Conservation (phyloP, 306 rosid species). For the Astragalus membranaceus region DNA sequence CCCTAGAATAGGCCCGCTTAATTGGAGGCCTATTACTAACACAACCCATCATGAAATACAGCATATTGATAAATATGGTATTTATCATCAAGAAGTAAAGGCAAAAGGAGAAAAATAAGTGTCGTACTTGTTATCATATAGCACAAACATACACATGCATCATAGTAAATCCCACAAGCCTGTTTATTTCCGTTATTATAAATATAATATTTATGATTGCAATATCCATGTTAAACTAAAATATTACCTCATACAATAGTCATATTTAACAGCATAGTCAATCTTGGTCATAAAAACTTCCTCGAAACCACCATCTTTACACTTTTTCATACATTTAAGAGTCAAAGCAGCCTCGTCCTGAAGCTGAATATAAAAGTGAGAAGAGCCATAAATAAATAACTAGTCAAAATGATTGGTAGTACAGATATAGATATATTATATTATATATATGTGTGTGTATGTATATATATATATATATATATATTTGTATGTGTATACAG, state of each 20-base stretch:
- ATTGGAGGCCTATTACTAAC: too few relatives aligned
- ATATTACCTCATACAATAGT: slow-evolving; percentile 72
- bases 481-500: neutral
- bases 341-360: slow-evolving; percentile 71
- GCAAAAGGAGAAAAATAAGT: neutral
- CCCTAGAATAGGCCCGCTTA: too few relatives aligned
- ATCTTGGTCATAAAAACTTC: slow-evolving; percentile 78
- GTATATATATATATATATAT: neutral
- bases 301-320: slow-evolving; percentile 81
- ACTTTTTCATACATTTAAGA: slow-evolving; percentile 62
- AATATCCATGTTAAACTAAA: neutral
- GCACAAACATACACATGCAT: neutral
- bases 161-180: neutral
- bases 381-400: neutral
- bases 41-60: neutral
- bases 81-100: neutral
- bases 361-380: slow-evolving; percentile 40
- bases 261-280: slow-evolving; percentile 75
- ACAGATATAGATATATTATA: too few relatives aligned
- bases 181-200: neutral
- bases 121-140: neutral
- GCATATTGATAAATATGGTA: neutral
- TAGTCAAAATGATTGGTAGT: neutral
- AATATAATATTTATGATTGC: neutral
- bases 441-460: neutral